Evolutionary conservation across 352 stramenopile genomes (phyloP).

Genomic region (Globisporangium emineosum): DNA sequence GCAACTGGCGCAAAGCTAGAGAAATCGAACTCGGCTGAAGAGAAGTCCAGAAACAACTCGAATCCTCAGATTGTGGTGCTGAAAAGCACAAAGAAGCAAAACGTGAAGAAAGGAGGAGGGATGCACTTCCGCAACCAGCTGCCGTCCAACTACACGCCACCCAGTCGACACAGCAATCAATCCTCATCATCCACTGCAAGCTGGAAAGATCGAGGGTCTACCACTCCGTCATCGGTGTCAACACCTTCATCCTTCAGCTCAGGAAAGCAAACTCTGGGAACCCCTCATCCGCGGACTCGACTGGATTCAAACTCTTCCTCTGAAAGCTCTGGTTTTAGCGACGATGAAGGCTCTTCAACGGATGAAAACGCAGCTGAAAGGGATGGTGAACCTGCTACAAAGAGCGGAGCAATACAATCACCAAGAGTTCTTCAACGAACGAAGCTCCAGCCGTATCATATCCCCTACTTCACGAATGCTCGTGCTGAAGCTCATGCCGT

Average conservation of each 20-base stretch:
- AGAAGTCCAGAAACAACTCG: constrained; percentile 7
- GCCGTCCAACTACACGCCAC: constrained; percentile 56
- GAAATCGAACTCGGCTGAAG: constrained; percentile 11
- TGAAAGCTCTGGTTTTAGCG: constrained; percentile 17
- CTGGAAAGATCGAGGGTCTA: constrained; percentile 15
- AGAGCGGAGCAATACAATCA: background rate
- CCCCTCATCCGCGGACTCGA: background rate
- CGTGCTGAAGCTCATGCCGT: background rate
- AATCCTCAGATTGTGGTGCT: constrained; percentile 13
- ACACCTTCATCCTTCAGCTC: constrained; percentile 19
- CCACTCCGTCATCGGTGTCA: constrained; percentile 19
- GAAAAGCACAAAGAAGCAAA: constrained; percentile 33
- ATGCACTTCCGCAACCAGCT: constrained; percentile 80
- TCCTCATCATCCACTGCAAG: constrained; percentile 6
- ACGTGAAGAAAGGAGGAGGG: constrained; percentile 24
- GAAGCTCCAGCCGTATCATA: constrained; percentile 33
- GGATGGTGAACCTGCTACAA: background rate
- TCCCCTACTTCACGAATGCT: constrained; percentile 23
- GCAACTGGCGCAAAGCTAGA: constrained; percentile 6
- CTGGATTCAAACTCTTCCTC: constrained; percentile 16
- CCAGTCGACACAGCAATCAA: constrained; percentile 20
- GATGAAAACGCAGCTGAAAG: background rate
- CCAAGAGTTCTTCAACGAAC: background rate
- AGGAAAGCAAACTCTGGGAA: constrained; percentile 7
- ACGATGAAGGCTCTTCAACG: constrained; percentile 2